A percentile compares a stretch with the other conserved stretches of the same genome.
Conservation (phyloP, 2,329 filamentous ascomycete species). For the Trichoderma sp. region DNA sequence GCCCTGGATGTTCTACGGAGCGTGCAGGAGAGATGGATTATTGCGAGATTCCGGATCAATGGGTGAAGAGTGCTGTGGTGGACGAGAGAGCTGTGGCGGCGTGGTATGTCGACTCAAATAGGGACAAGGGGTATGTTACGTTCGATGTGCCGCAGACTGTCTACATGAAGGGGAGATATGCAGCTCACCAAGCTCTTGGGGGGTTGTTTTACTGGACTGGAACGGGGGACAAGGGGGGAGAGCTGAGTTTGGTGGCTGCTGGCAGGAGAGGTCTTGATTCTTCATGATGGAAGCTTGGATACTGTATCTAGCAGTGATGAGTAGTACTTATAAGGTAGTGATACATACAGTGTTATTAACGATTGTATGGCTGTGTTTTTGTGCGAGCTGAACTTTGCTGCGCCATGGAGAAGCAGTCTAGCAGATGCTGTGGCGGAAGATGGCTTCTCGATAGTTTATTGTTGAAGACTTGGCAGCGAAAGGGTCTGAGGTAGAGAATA, state of each 20-base stretch:
- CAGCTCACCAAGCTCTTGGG: slow-evolving; percentile 51
- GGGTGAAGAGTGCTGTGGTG: slow-evolving; percentile 39
- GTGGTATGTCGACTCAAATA: slow-evolving; percentile 48
- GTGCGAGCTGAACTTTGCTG: neutral
- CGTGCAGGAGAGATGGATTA: slow-evolving; percentile 58
- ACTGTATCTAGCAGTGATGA: neutral
- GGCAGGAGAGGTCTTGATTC: slow-evolving; percentile 52
- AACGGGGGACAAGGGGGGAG: slow-evolving; percentile 53
- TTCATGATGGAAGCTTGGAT: neutral
- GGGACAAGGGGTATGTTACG: slow-evolving; percentile 54
- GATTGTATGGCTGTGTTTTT: neutral
- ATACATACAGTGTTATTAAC: neutral
- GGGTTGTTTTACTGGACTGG: slow-evolving; percentile 71
- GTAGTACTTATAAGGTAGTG: neutral
- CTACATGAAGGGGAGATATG: slow-evolving; percentile 59
- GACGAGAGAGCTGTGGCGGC: slow-evolving; percentile 56
- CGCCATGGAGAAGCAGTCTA: neutral
- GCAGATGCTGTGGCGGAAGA: neutral
- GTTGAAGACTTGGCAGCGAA: neutral
- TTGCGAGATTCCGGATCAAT: slow-evolving; percentile 56
- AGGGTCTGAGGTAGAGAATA: neutral
- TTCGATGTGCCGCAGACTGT: slow-evolving; percentile 64
- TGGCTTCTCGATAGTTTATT: neutral
- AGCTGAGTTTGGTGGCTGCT: slow-evolving; percentile 58
- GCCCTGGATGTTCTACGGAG: slow-evolving; percentile 53